phyloP scores from a whole-genome alignment of 2,329 filamentous ascomycete genomes.

The Pseudogymnoascus sp. region DNA sequence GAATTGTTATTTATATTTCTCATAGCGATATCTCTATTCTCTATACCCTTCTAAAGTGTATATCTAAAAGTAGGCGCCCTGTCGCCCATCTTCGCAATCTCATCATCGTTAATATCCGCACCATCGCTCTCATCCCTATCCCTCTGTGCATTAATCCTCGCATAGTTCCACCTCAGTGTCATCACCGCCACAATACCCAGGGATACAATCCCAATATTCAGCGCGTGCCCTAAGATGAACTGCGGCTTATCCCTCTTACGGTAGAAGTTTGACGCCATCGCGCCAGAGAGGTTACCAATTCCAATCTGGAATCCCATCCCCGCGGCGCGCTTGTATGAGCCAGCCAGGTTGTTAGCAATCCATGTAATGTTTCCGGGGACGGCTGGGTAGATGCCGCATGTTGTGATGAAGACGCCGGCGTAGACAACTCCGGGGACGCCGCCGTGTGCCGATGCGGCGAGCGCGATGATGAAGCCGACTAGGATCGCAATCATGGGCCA shows the following conservation, averaged over 20 bases:
- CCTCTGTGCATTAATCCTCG: constrained; percentile 40
- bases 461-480: constrained; percentile 47
- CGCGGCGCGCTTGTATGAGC: constrained; percentile 46
- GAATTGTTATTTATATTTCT: not conserved
- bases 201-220: constrained; percentile 42
- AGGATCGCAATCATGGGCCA: constrained; percentile 43
- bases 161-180: constrained; percentile 36
- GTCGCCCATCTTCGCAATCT: constrained; percentile 41
- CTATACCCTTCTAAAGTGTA: not conserved
- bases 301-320: constrained; percentile 59
- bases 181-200: constrained; percentile 35
- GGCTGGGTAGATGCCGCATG: constrained; percentile 37
- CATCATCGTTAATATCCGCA: constrained; percentile 32
- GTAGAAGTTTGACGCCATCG: constrained; percentile 67
- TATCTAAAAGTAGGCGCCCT: constrained; percentile 42
- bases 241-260: constrained; percentile 40
- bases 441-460: constrained; percentile 23
- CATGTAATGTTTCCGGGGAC: constrained; percentile 41
- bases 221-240: constrained; percentile 41
- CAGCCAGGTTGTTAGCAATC: constrained; percentile 48
- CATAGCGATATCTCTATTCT: not conserved
- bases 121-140: constrained; percentile 25
- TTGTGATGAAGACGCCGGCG: constrained; percentile 36
- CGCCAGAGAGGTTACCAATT: constrained; percentile 49
- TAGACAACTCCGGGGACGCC: constrained; percentile 35